Evolutionary conservation across 345 rosid genomes (phyloP).

Genomic region (Eucalyptus viminalis): DNA sequence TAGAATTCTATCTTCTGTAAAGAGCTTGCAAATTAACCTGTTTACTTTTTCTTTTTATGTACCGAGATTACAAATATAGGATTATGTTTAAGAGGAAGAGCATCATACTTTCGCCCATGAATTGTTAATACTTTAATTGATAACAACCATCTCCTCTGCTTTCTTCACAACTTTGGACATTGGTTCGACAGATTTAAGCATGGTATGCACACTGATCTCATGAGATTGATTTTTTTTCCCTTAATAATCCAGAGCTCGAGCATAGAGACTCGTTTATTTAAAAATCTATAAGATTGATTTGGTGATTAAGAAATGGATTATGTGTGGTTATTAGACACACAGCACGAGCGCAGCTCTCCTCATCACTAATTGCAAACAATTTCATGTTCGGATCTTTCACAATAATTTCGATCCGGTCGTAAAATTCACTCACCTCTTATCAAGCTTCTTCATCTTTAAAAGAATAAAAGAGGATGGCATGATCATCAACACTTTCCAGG

Average conservation of each 20-base stretch:
- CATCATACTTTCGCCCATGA: not conserved
- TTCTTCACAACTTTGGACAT: not conserved
- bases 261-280: rapidly evolving
- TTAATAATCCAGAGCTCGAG: not conserved
- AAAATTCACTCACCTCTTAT: not conserved
- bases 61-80: not conserved
- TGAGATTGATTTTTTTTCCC: not conserved
- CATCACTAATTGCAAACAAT: not conserved
- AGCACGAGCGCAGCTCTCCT: rapidly evolving
- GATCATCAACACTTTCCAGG: not conserved
- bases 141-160: not conserved
- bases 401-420: not conserved
- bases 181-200: rapidly evolving
- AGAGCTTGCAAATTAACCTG: not conserved
- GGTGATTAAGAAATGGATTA: not conserved
- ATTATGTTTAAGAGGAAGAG: not conserved
- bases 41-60: not conserved
- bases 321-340: rapidly evolving
- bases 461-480: not conserved
- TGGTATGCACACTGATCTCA: not conserved
- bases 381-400: not conserved
- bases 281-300: not conserved
- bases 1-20: not conserved
- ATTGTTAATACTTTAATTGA: not conserved
- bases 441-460: not conserved